phyloP scores from a whole-genome alignment of 2,329 filamentous ascomycete genomes.

The Alternaria triticina region DNA sequence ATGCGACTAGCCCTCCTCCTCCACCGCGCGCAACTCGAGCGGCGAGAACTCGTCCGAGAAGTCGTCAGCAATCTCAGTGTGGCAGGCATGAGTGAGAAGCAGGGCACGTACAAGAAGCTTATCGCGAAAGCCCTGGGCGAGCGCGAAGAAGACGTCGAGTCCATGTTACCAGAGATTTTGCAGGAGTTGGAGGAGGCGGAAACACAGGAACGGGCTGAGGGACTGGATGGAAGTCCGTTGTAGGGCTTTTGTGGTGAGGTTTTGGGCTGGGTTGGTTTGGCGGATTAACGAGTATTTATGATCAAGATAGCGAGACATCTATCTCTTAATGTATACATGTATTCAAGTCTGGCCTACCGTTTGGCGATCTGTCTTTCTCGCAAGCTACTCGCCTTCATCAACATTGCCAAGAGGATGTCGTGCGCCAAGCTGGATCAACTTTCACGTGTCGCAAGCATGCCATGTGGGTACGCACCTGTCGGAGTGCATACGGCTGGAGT shows the following conservation, averaged over 20 bases:
- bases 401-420: neutral
- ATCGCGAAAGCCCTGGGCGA: slow-evolving; percentile 72
- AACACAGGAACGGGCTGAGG: slow-evolving; percentile 45
- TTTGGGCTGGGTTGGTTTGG: neutral
- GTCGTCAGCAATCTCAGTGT: slow-evolving; percentile 72
- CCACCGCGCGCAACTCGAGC: slow-evolving; percentile 62
- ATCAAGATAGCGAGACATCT: slow-evolving; percentile 9
- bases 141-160: slow-evolving; percentile 72
- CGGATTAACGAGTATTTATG: slow-evolving; percentile 15
- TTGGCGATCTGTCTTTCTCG: neutral
- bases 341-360: neutral
- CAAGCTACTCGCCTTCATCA: neutral
- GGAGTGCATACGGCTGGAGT: too few relatives aligned
- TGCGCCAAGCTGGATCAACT: neutral
- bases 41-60: slow-evolving; percentile 67
- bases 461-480: neutral
- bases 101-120: slow-evolving; percentile 74
- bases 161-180: slow-evolving; percentile 60
- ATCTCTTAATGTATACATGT: slow-evolving; percentile 9
- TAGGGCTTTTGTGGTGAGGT: slow-evolving; percentile 9
- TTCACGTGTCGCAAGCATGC: neutral
- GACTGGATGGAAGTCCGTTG: slow-evolving; percentile 42
- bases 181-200: slow-evolving; percentile 58
- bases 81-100: slow-evolving; percentile 74
- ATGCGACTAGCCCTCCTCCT: slow-evolving; percentile 66